A percentile compares a stretch with the other conserved stretches of the same genome.
Evolutionary conservation across 108 stramenopile species (phyloP).

Genomic region (Pseudonitzschia multistriata): DNA sequence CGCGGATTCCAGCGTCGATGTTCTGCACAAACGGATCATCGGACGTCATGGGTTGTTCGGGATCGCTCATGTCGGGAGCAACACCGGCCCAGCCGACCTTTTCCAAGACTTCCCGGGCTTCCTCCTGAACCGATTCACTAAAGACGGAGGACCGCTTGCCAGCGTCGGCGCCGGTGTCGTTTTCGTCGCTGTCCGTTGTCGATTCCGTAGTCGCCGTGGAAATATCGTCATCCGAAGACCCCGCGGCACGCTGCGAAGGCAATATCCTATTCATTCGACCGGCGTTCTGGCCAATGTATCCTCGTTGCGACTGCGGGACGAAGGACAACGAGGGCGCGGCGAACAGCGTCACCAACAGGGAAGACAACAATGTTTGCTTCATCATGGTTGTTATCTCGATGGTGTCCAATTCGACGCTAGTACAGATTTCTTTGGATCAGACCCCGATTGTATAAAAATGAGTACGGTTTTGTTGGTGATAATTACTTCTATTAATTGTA

Average conservation of each 20-base stretch:
- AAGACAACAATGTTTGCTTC: conserved; percentile 1
- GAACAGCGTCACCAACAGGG: not conserved
- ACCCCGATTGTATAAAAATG: too few relatives aligned
- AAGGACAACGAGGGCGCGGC: not conserved
- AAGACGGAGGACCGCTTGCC: conserved; percentile 14
- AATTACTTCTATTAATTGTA: too few relatives aligned
- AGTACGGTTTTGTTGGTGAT: too few relatives aligned
- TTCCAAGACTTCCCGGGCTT: conserved; percentile 65
- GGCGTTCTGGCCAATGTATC: not conserved
- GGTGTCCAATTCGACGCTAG: too few relatives aligned
- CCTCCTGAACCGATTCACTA: conserved; percentile 42
- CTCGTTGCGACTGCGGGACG: conserved; percentile 12
- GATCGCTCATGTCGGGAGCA: conserved; percentile 25
- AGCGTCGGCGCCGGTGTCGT: not conserved
- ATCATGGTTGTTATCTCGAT: conserved; percentile 5
- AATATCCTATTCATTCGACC: not conserved
- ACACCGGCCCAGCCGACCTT: conserved; percentile 69
- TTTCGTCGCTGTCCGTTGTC: not conserved
- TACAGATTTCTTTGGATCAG: too few relatives aligned
- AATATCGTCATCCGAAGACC: not conserved
- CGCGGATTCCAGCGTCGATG: conserved; percentile 71
- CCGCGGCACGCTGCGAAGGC: not conserved
- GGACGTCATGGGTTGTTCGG: conserved; percentile 52
- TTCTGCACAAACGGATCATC: conserved; percentile 77
- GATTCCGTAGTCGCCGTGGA: not conserved